Evolutionary conservation across 805 yeast species (phyloP), one percentile per base, ranked within the genome.

Genomic region (Nakazawaea anatomiae): DNA sequence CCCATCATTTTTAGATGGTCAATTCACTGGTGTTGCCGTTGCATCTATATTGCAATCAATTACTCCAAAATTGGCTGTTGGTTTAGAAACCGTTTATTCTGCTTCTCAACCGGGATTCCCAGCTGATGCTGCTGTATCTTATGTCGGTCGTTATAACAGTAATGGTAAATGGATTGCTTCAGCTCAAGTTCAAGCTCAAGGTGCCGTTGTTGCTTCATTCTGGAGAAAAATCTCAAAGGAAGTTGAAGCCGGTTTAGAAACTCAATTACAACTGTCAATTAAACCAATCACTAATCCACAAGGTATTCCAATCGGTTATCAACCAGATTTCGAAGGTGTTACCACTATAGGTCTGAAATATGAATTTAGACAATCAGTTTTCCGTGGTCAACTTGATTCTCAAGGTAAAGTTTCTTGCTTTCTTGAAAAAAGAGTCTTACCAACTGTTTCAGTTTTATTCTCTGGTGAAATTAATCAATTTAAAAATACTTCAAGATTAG

Each of bases 331-430:
- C 53, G 97, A 92, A 66, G 98, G 96, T 65, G 79, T 80, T 62
- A 91, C 99, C 60, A 87, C 97, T 54, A 67, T 92, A 52, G 99
- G 97, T 72, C 96, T 96, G 62, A 94, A 92, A 74, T 92, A 92
- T 72, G 98, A 94, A 75, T 94, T 89, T 80, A 89, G 97, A 75
- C 95, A 89, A 72, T 85, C 95, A 52, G 85, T 89, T 50, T 90
- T 90, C 82, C 84, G 99, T 73, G 97, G 97, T 65, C 96, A 91
- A 71, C 65, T 94, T 55, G 97, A 90, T 73, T 82, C 95, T 47
- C 75, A 79, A 54, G 99, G 99, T 72, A 89, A 88, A 73, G 95
- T 92, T 49, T 79, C 88, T 51, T 88, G 90, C 61, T 83, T 90
- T 76, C 76, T 94, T 68, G 99, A 94, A 75, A 89, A 90, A 76